phyloP scores from a whole-genome alignment of 1,139 yeast genomes.

The Geotrichum reessii region DNA sequence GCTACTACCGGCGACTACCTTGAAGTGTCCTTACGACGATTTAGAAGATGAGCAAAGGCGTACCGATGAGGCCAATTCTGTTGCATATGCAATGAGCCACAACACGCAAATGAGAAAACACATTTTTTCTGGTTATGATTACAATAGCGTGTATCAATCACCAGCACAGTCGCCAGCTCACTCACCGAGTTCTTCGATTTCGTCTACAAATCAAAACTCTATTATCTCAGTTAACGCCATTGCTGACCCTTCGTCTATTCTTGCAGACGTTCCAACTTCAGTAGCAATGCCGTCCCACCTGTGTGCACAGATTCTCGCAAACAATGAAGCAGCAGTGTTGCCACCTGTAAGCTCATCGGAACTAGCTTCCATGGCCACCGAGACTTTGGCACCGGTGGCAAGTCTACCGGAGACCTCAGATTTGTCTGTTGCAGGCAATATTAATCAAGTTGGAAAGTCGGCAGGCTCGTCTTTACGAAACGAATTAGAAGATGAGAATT shows the following conservation, averaged over 20 bases:
- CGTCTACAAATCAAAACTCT: background rate
- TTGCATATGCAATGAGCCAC: constrained; percentile 56
- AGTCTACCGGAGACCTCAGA: background rate
- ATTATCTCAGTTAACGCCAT: background rate
- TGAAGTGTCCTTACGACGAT: constrained; percentile 73
- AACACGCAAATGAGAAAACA: constrained; percentile 72
- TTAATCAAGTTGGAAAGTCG: background rate
- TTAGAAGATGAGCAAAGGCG: constrained; percentile 53
- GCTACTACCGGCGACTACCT: constrained; percentile 70
- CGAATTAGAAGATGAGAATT: background rate
- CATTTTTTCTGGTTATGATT: constrained; percentile 70
- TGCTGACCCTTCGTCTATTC: constrained; percentile 6
- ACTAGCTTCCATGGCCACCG: background rate
- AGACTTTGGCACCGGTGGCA: background rate
- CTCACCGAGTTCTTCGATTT: constrained; percentile 9
- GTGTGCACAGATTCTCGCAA: constrained; percentile 12
- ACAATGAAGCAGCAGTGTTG: constrained; percentile 7
- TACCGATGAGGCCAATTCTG: constrained; percentile 33
- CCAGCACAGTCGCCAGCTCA: constrained; percentile 22
- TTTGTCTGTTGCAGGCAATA: background rate
- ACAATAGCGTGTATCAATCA: constrained; percentile 63
- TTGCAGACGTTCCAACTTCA: constrained; percentile 1
- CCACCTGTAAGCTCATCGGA: constrained; percentile 10
- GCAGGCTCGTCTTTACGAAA: background rate
- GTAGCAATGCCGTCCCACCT: constrained; percentile 18